Evolutionary conservation across 2,329 filamentous ascomycete species (phyloP).

Genomic region (Malbranchea zuffiana): DNA sequence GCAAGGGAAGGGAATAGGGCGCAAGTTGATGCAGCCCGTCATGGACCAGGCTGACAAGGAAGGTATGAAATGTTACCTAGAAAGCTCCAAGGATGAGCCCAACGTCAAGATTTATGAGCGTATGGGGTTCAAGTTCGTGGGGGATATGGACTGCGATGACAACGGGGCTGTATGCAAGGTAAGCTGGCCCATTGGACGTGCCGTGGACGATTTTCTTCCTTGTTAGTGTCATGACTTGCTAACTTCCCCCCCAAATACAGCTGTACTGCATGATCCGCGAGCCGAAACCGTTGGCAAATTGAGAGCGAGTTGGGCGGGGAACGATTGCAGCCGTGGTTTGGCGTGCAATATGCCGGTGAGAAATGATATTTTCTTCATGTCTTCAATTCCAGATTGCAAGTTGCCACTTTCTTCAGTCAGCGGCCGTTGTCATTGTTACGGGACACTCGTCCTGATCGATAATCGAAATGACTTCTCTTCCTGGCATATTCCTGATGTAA

Average conservation of each 20-base stretch:
- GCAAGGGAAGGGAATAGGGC: constrained; percentile 57
- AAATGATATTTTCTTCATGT: too few relatives aligned
- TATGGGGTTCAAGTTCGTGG: constrained; percentile 62
- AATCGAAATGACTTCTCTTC: too few relatives aligned
- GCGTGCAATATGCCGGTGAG: too few relatives aligned
- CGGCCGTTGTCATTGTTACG: too few relatives aligned
- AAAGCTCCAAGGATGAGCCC: constrained; percentile 56
- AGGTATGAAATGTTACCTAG: constrained; percentile 56
- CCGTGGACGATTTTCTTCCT: neutral
- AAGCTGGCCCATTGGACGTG: constrained; percentile 3
- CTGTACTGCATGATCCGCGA: constrained; percentile 16
- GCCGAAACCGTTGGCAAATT: constrained; percentile 7
- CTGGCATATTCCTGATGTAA: too few relatives aligned
- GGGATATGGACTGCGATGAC: constrained; percentile 47
- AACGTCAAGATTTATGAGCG: constrained; percentile 61
- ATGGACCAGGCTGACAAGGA: constrained; percentile 54
- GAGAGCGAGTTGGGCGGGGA: too few relatives aligned
- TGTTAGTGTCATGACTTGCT: neutral
- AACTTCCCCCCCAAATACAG: constrained; percentile 8
- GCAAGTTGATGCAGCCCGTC: constrained; percentile 52
- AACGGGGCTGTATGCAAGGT: constrained; percentile 47
- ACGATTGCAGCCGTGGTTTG: too few relatives aligned
- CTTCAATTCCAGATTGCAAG: too few relatives aligned
- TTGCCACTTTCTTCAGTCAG: too few relatives aligned
- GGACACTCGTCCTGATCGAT: too few relatives aligned